Base-by-base conservation (phyloP, 805 yeast species). In the Metschnikowia kofuensis region DNA sequence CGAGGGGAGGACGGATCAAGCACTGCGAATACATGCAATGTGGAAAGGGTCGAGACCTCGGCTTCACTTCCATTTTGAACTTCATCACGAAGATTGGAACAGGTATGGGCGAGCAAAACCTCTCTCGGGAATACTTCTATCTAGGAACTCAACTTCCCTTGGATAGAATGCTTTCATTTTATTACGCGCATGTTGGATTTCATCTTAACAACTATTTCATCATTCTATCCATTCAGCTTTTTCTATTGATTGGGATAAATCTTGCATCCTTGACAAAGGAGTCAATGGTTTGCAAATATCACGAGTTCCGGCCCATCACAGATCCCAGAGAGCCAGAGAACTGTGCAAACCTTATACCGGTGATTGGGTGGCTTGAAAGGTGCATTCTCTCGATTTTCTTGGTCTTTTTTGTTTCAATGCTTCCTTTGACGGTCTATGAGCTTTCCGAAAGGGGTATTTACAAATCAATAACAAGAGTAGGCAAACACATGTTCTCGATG, bases 71-170 rank as follows among this genome's bases (percentile, higher is more conserved):
- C 6, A 86, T 87, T 70, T 76, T 86, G 76, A 87, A 87, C 69
- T 87, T 87, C 78, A 86, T 90, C 21, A 86, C 91, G 38, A 87
- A 87, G 70, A 86, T 87, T 78, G 95, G 95, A 69, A 91, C 94
- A 57, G 95, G 95, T 70, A 87, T 87, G 95, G 94, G 94, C 67
- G 95, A 87, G 69, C 95, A 87, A 67, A 84, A 87, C 84, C 72
- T 87, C 52, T 85, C 91, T 28, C 78, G 95, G 71, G 95, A 87
- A 66, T 87, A 87, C 66, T 87, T 83, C 69, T 85, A 86, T 67
- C 68, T 87, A 67, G 89, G 92, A 62, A 84, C 92, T 35, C 90
- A 84, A 63, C 72, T 87, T 54, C 94, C 92, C 39, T 69, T 87
- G 60, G 92, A 87, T 65, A 79, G 92, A 69, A 84, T 87, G 76